These are phyloP conservation scores for Heliocybe sulcata DNA, from an alignment of 1,284 basidiomycete genomes.

Conservation along the genomic window DNA sequence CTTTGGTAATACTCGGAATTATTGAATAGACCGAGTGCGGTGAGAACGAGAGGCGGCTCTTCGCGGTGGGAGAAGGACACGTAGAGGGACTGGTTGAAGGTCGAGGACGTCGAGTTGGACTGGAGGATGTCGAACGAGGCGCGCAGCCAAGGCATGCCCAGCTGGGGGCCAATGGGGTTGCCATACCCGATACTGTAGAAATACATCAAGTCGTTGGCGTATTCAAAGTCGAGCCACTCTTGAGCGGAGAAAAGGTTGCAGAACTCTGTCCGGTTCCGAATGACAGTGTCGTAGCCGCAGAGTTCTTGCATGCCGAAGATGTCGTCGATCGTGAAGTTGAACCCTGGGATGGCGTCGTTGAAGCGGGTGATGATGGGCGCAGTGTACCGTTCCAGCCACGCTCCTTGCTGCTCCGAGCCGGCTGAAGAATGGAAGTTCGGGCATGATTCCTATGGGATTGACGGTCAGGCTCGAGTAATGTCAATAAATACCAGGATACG, in stretches of 20 bases:
- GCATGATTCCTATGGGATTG: conserved; percentile 9
- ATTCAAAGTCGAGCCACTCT: conserved; percentile 17
- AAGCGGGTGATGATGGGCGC: conserved; percentile 13
- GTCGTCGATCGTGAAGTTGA: conserved; percentile 15
- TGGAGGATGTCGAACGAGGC: conserved; percentile 7
- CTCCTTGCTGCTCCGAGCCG: conserved; percentile 13
- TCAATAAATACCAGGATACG: too few species aligned
- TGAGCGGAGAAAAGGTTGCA: conserved; percentile 14
- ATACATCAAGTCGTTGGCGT: conserved; percentile 17
- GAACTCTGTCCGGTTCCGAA: conserved; percentile 13
- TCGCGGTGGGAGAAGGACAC: conserved; percentile 17
- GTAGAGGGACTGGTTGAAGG: conserved; percentile 11
- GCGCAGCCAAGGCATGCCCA: conserved; percentile 16
- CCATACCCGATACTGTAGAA: conserved; percentile 15
- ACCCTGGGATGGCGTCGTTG: conserved; percentile 11
- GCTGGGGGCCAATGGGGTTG: conserved; percentile 12
- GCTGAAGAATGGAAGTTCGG: conserved; percentile 11
- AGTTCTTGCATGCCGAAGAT: conserved; percentile 15
- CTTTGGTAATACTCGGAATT: conserved; percentile 13
- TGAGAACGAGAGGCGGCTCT: conserved; percentile 15
- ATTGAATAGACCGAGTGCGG: conserved; percentile 18
- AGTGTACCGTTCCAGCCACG: conserved; percentile 13
- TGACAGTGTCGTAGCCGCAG: conserved; percentile 17
- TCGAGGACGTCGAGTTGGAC: conserved; percentile 4
- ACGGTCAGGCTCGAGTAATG: neutral